These are phyloP conservation scores for Candida schatavii DNA, from an alignment of 805 yeast genomes.

Conservation along the genomic window DNA sequence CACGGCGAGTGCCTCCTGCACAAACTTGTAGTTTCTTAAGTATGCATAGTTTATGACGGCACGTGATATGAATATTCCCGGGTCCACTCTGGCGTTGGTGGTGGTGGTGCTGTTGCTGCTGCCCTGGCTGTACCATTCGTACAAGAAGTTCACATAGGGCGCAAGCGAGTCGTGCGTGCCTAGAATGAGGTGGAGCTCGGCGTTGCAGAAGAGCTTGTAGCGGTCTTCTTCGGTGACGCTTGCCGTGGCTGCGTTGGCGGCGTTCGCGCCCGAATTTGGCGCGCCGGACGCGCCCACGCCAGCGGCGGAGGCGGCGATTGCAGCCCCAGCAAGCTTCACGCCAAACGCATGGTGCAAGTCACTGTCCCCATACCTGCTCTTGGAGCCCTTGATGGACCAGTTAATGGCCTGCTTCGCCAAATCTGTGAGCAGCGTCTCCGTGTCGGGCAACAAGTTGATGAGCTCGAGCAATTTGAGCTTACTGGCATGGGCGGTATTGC, in stretches of 20 bases:
- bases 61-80: constrained; percentile 46
- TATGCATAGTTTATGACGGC: constrained; percentile 74
- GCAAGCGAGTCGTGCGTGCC: constrained; percentile 58
- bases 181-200: constrained; percentile 69
- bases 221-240: constrained; percentile 20
- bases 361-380: constrained; percentile 65
- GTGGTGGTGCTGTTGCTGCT: constrained; percentile 1
- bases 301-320: constrained; percentile 12
- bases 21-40: constrained; percentile 63
- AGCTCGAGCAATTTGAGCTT: constrained; percentile 49
- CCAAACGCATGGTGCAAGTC: constrained; percentile 76
- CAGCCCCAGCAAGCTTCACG: constrained; percentile 39
- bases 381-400: constrained; percentile 56
- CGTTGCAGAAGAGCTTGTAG: constrained; percentile 51
- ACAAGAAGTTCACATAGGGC: constrained; percentile 43
- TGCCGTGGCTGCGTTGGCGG: not conserved
- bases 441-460: constrained; percentile 41
- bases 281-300: not conserved
- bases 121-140: constrained; percentile 29
- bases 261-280: constrained; percentile 1
- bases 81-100: constrained; percentile 24
- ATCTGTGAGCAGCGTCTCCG: constrained; percentile 52
- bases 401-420: constrained; percentile 62
- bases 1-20: constrained; percentile 30
- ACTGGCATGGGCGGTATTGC: constrained; percentile 24